A percentile compares a stretch with the other conserved stretches of the same genome.
Evolutionary conservation across 495 filamentous ascomycete genomes (phyloP).

Genomic region (Neurospora tetrasperma): DNA sequence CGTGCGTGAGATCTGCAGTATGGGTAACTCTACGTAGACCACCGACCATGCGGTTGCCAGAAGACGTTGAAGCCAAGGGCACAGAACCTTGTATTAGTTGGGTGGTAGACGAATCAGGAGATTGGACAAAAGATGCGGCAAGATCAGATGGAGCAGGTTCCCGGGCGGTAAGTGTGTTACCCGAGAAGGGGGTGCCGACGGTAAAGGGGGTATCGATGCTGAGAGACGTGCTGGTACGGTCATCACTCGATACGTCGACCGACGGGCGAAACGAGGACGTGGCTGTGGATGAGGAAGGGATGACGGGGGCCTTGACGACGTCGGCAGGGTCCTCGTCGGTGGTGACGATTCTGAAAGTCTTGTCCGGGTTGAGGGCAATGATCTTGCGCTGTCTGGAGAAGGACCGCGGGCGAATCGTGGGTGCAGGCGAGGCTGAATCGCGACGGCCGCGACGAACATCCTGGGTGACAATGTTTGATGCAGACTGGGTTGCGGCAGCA

Average conservation of each 20-base stretch:
- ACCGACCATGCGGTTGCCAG: slow-evolving; percentile 45
- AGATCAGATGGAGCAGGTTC: slow-evolving; percentile 14
- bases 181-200: slow-evolving; percentile 30
- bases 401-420: slow-evolving; percentile 16
- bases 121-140: slow-evolving; percentile 15
- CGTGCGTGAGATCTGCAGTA: slow-evolving; percentile 39
- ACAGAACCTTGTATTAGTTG: slow-evolving; percentile 33
- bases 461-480: slow-evolving; percentile 11
- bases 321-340: slow-evolving; percentile 10
- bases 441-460: slow-evolving; percentile 12
- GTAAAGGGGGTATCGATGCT: slow-evolving; percentile 22
- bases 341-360: slow-evolving; percentile 37
- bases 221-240: slow-evolving; percentile 29
- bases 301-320: slow-evolving; percentile 20
- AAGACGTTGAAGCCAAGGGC: slow-evolving; percentile 32
- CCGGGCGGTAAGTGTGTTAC: slow-evolving; percentile 20
- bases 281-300: slow-evolving; percentile 26
- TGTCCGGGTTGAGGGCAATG: slow-evolving; percentile 35
- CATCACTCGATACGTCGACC: slow-evolving; percentile 36
- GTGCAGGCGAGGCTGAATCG: slow-evolving; percentile 8
- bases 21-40: slow-evolving; percentile 44
- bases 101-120: slow-evolving; percentile 24
- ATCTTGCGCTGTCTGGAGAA: slow-evolving; percentile 29
- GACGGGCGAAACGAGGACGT: slow-evolving; percentile 37
- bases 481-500: not conserved